These are phyloP conservation scores for Psilocybe cyanescens DNA, from an alignment of 768 basidiomycete genomes.

Conservation along the genomic window DNA sequence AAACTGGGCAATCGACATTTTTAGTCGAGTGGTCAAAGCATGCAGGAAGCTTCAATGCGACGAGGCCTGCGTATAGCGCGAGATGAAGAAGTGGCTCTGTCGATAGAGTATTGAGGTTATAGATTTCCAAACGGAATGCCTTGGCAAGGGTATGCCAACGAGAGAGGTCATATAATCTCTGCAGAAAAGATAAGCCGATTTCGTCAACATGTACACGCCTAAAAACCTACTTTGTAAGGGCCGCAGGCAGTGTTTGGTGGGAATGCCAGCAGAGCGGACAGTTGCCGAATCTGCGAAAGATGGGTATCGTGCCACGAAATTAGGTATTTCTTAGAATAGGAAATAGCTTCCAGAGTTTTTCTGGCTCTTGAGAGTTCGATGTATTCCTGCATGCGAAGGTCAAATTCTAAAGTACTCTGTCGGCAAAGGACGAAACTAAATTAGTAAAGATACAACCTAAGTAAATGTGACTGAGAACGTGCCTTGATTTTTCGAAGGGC, in stretches of 20 bases:
- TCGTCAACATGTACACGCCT: not conserved
- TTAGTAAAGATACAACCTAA: not conserved
- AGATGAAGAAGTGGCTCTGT: conserved; percentile 87
- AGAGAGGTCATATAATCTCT: conserved; percentile 83
- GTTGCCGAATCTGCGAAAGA: conserved; percentile 74
- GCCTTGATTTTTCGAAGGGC: conserved; percentile 93
- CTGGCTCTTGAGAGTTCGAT: conserved; percentile 84
- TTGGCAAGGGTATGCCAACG: conserved; percentile 79
- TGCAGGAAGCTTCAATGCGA: conserved; percentile 86
- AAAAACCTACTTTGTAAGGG: conserved; percentile 71
- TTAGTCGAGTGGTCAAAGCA: conserved; percentile 69
- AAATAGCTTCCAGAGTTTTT: conserved; percentile 76
- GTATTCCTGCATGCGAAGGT: conserved; percentile 93
- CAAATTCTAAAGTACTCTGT: conserved; percentile 95
- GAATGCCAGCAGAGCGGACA: conserved; percentile 78
- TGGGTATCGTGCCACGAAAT: conserved; percentile 84
- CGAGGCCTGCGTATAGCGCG: conserved; percentile 89
- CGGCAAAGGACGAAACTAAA: conserved; percentile 3
- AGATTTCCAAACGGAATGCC: conserved; percentile 85
- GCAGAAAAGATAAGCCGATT: conserved; percentile 12
- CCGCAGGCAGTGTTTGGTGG: conserved; percentile 69
- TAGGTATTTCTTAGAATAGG: conserved; percentile 83
- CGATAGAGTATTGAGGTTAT: conserved; percentile 85
- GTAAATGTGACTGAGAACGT: not conserved
- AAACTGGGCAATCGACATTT: conserved; percentile 91